Base-by-base conservation (phyloP, 805 yeast species). In the Brettanomyces nanus region DNA sequence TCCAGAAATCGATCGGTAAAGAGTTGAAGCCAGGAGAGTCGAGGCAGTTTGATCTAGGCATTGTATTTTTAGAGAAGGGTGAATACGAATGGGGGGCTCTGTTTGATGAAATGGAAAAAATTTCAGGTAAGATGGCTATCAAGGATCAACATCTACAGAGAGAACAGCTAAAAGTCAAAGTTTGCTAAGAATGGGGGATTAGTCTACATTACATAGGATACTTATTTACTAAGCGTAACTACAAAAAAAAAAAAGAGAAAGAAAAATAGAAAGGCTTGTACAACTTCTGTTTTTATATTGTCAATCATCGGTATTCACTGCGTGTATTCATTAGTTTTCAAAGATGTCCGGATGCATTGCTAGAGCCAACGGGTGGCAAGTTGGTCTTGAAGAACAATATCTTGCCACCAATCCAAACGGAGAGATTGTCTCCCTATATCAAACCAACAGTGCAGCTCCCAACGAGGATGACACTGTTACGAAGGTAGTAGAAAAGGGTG, bases 71-170 rank as follows among this genome's bases (percentile, higher is more conserved):
- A 28, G 89, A 83, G 38, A 68, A 69, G 32, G 97, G 97, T 2
- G 80, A 75, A 34, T 87, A 80, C 53, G 92, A 85, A 54, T 80
- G 95, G 81, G 85, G 89, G 1, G 71, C 73, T 0, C 56, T 76
- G 11, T 64, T 77, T 45, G 83, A 78, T 38, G 73, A 69, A 39
- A 44, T 59, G 41, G 58, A 47, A 1, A 45, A 43, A 28, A 44
- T 43, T 17, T 45, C 42, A 2, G 68, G 51, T 1, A 20, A 35
- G 10, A 19, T 52, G 6, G 19, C 25, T 6, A 43, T 55, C 5
- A 47, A 58, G 17, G 50, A 54, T 7, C 69, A 66, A 38, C 61
- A 63, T 40, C 45, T 62, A 3, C 65, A 63, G 36, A 50, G 69
- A 26, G 62, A 54, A 22, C 70, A 68, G 31, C 42, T 65, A 28